Base-by-base conservation (phyloP, 257 asterid species). In the Verbascum thapsus region DNA sequence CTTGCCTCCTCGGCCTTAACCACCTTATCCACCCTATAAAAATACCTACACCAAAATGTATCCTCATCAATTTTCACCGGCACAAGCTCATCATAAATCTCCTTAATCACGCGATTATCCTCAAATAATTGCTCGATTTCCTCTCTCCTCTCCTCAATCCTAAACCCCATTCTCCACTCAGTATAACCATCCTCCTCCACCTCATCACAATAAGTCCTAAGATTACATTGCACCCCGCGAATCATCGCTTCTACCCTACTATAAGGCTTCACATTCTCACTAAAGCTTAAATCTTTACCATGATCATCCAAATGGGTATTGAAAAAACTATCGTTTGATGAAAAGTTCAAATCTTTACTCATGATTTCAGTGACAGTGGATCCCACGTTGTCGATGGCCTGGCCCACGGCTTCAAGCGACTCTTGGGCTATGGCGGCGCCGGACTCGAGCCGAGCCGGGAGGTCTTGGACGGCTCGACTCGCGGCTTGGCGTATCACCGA, bases 381-480 rank as follows among this genome's bases (percentile, higher is more conserved):
- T 3, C 92, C 87, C 32, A 85, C 80, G 76, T 74, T 80, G 70
- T 86, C 95, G 65, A 91, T 81, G 10, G 83, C 95, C 72, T 86
- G 90, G 5, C 95, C 98, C 34, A 88, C 90, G 39, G 95, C 82
- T 48, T 91, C 95, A 0, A 91, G 87, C 22, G 96, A 85, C 50
- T 81, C 88, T 74, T 88, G 96, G 8, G 95, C 96, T 47, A 83
- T 80, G 72, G 95, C 91, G 76, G 95, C 90, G 26, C 90, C 89
- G 10, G 96, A 78, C 72, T 91, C 95, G 34, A 91, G 81, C 48
- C 88, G 82, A 10, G 82, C 78, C 5, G 98, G 96, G 16, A 91
- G 81, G 53, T 86, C 85, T 13, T 69, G 71, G 4, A 91, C 94
- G 55, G 84, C 96, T 10, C 90, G 96, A 79, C 72, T 74, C 9